Percentiles rank a stretch among this genome's conserved stretches.
Evolutionary conservation across 805 yeast species (phyloP).

Genomic region (Ogataea siamensis): DNA sequence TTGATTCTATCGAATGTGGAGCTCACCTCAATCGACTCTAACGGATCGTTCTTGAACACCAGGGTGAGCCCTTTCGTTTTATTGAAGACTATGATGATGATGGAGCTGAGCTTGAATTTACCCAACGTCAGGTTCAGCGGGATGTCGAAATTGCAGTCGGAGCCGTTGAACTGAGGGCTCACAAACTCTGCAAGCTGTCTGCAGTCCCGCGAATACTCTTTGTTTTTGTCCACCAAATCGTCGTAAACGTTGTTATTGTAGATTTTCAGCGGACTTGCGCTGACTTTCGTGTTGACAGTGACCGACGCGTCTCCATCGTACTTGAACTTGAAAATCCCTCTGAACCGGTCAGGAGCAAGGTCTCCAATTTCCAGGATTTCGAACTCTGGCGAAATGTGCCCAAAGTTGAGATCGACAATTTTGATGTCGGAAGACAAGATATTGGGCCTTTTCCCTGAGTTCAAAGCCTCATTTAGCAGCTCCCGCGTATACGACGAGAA

Average conservation of each 20-base stretch:
- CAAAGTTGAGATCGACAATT: slow-evolving; percentile 70
- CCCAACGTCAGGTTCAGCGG: slow-evolving; percentile 76
- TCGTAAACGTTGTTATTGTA: slow-evolving; percentile 40
- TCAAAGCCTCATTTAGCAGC: slow-evolving; percentile 66
- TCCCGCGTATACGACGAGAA: slow-evolving; percentile 61
- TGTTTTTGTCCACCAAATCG: slow-evolving; percentile 33
- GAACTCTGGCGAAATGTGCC: slow-evolving; percentile 68
- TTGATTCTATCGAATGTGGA: slow-evolving; percentile 86
- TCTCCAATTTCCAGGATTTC: slow-evolving; percentile 85
- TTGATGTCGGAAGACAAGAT: slow-evolving; percentile 66
- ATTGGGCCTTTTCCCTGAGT: slow-evolving; percentile 68
- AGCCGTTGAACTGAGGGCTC: slow-evolving; percentile 63
- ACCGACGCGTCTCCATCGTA: slow-evolving; percentile 75
- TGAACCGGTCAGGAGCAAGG: slow-evolving; percentile 66
- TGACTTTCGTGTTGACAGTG: slow-evolving; percentile 73
- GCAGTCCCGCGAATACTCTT: slow-evolving; percentile 21
- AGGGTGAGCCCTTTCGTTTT: slow-evolving; percentile 80
- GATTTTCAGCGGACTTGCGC: slow-evolving; percentile 79
- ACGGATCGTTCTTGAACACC: slow-evolving; percentile 86
- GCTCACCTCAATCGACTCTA: slow-evolving; percentile 76
- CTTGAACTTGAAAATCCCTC: slow-evolving; percentile 78
- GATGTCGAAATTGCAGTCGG: slow-evolving; percentile 66
- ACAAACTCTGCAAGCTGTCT: slow-evolving; percentile 47
- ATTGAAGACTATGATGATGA: slow-evolving; percentile 79
- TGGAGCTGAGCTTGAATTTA: slow-evolving; percentile 71